Evolutionary conservation across 495 filamentous ascomycete species (phyloP).

Genomic region (Thermothielavioides terrestris): DNA sequence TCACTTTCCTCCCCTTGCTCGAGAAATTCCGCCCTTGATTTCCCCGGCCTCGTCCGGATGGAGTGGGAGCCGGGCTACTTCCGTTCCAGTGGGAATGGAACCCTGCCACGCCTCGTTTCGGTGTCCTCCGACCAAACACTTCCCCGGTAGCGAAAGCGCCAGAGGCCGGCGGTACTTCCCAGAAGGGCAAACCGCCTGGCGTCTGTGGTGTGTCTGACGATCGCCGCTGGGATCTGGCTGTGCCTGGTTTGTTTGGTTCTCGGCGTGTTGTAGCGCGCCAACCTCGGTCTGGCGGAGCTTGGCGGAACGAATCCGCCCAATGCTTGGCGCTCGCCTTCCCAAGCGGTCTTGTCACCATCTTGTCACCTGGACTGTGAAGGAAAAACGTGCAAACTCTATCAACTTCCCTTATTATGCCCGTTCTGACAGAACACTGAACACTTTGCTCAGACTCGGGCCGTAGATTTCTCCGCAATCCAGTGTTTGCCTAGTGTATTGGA

Average conservation of each 20-base stretch:
- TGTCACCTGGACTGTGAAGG: too few species aligned
- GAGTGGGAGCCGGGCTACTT: neutral
- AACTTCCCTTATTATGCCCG: too few species aligned
- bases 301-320: conserved; percentile 5
- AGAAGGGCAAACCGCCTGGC: conserved; percentile 18
- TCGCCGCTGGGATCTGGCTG: conserved; percentile 9
- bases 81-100: neutral
- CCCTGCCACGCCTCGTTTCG: neutral
- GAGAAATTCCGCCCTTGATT: too few species aligned
- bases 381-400: too few species aligned
- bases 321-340: too few species aligned
- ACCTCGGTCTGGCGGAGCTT: conserved; percentile 16
- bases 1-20: too few species aligned
- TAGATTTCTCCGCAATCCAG: too few species aligned
- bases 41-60: neutral
- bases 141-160: neutral
- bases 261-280: neutral
- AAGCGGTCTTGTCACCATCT: too few species aligned
- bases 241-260: neutral
- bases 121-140: too few species aligned
- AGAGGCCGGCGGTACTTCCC: conserved; percentile 19
- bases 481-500: neutral
- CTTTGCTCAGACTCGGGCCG: too few species aligned
- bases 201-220: conserved; percentile 4
- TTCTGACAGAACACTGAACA: too few species aligned